phyloP scores from a whole-genome alignment of 2,329 filamentous ascomycete species.

The Trichoderma sp. region DNA sequence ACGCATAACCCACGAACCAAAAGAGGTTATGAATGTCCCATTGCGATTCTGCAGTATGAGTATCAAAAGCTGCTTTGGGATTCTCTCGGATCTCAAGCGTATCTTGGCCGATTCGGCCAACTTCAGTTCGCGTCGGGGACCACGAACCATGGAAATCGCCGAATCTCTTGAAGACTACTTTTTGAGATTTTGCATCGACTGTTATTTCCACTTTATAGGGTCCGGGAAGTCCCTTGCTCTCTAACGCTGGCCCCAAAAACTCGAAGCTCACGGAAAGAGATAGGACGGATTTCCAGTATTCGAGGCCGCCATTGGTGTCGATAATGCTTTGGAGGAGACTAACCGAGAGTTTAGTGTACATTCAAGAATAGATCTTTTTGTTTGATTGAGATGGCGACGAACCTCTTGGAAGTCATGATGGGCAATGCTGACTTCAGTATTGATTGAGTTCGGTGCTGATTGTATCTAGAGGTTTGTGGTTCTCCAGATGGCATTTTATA shows the following conservation, averaged over 20 bases:
- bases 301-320: neutral
- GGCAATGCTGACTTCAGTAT: neutral
- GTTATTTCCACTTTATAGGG: neutral
- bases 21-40: neutral
- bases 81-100: neutral
- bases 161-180: neutral
- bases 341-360: neutral
- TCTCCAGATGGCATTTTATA: neutral
- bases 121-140: neutral
- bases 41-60: neutral
- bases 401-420: neutral
- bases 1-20: neutral
- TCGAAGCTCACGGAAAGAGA: neutral
- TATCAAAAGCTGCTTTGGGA: neutral
- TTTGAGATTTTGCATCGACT: neutral
- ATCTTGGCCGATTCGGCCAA: neutral
- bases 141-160: neutral
- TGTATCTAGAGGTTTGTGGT: neutral
- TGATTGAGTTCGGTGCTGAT: neutral
- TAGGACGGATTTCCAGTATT: neutral
- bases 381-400: accelerated
- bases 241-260: neutral
- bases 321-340: neutral
- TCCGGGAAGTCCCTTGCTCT: neutral
- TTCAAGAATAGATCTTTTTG: neutral